Conservation (phyloP, 2,329 filamentous ascomycete species). For the Chaetomiaceae sp. region DNA sequence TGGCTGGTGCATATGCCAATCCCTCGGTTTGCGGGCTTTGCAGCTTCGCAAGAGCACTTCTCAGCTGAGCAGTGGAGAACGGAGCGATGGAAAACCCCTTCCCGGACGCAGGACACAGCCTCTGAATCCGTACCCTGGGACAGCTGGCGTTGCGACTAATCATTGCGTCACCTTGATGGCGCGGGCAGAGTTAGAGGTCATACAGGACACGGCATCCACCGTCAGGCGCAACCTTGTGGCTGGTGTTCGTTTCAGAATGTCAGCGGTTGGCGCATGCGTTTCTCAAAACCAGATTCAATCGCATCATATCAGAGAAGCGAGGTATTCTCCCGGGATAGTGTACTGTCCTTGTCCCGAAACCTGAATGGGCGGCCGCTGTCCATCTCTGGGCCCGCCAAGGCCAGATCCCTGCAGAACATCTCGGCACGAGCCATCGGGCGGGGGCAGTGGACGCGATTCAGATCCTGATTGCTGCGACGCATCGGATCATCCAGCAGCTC, state of each 20-base stretch:
- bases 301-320: too few species aligned
- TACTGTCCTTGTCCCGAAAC: not conserved
- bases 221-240: too few species aligned
- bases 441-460: too few species aligned
- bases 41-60: not conserved
- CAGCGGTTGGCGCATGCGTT: too few species aligned
- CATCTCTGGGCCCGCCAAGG: constrained; percentile 8
- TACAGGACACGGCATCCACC: too few species aligned
- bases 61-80: constrained; percentile 15
- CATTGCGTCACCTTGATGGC: constrained; percentile 5
- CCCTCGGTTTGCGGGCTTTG: not conserved
- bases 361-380: constrained; percentile 9
- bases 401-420: constrained; percentile 20
- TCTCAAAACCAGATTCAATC: too few species aligned
- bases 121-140: constrained; percentile 6
- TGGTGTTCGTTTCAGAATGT: not conserved
- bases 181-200: too few species aligned
- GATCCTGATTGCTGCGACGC: not conserved
- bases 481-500: too few species aligned
- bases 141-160: constrained; percentile 6
- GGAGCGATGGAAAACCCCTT: constrained; percentile 2
- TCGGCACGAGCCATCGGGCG: constrained; percentile 10
- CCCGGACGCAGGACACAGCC: too few species aligned
- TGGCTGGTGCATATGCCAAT: constrained; percentile 6
- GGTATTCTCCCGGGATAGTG: too few species aligned